Evolutionary conservation across 352 stramenopile species (phyloP), one percentile per base, ranked within the genome.

Genomic region (Phytophthora cajani): DNA sequence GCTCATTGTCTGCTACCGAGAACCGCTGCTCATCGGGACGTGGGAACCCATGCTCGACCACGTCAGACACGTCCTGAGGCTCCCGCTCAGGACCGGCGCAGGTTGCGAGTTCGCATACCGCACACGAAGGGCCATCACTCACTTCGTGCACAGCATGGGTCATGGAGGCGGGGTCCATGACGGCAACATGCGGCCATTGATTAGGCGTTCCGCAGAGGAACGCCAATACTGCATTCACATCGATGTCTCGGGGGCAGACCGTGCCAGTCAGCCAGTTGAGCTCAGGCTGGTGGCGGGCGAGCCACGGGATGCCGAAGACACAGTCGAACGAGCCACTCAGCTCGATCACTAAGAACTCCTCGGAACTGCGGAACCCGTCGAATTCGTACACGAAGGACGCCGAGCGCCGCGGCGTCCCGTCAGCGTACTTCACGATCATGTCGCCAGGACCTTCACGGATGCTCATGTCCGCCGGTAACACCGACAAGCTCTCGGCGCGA

Each of bases 341-440:
- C 2, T 85, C 64, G n/a, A 82, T 72, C 6, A 85, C 63, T 12
- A 72, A 36, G 40, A 85, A 81, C 0, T 75, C 62, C 12, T 75
- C 64, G 2, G 21, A 64, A 8, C 40, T 16, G 6, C 3, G 5
- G 16, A 78, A 76, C 1, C 64, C 69, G 19, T 77, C 71, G 32
- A 79, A 60, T 25, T 50, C 27, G 44, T 72, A 78, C 14, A 25
- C 17, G 12, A 76, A 59, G 21, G 33, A 53, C 8, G 55, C 60
- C 0, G 60, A 67, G 17, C 67, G 69, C 27, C 64, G 51, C 3
- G 58, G 59, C 16, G 33, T 8, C 0, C 58, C 62, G 23, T 79
- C 67, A 12, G 62, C 58, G 27, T 74, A 67, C 50, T 58, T 67
- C 0, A 72, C 61, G 14, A 72, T 58, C 62, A 77, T 66, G 1